These are phyloP conservation scores for Selaginella tamariscina DNA, from an alignment of 75 land plant species.

Conservation along the genomic window DNA sequence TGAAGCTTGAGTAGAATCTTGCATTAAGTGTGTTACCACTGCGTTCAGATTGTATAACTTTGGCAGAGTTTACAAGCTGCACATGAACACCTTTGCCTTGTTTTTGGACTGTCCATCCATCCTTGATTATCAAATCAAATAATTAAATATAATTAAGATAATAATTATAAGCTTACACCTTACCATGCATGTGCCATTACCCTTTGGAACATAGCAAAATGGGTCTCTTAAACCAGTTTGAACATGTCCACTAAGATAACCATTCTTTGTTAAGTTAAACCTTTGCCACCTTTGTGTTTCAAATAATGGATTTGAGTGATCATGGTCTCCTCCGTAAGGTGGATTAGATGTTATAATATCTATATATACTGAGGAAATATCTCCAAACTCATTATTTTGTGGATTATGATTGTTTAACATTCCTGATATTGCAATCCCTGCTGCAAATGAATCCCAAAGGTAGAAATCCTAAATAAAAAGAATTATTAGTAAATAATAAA, in stretches of 20 bases:
- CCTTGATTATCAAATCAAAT: conserved; percentile 24
- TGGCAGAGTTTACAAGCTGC: conserved; percentile 48
- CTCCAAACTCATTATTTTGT: conserved; percentile 63
- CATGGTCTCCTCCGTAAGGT: conserved; percentile 56
- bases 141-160: conserved; percentile 5
- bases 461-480: conserved; percentile 45
- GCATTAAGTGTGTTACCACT: conserved; percentile 36
- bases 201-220: conserved; percentile 46
- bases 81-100: conserved; percentile 37
- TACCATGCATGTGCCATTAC: conserved; percentile 68
- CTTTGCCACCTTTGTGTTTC: conserved; percentile 35
- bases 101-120: conserved; percentile 56
- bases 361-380: conserved; percentile 44
- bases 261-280: conserved; percentile 37
- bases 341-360: conserved; percentile 72
- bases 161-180: background rate
- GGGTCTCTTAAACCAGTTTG: conserved; percentile 56
- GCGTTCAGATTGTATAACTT: conserved; percentile 16
- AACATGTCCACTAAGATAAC: conserved; percentile 79
- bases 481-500: background rate
- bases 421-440: conserved; percentile 60
- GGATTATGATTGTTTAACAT: conserved; percentile 31
- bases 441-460: conserved; percentile 76
- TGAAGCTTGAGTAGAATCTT: conserved; percentile 45
- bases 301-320: conserved; percentile 75